Evolutionary conservation across 1,139 yeast species (phyloP).

Genomic region (Yamadazyma friedrichii): DNA sequence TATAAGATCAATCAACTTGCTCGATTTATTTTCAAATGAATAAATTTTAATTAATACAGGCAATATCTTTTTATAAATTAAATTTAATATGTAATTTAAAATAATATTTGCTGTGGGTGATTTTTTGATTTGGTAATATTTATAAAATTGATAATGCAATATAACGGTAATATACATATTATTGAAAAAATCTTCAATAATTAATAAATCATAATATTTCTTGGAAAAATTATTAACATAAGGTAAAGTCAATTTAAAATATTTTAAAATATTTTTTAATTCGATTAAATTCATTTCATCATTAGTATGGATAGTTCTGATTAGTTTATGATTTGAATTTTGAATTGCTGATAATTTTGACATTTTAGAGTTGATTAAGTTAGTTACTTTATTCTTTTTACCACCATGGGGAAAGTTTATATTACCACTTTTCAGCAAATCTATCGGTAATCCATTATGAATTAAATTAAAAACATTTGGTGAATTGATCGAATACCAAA

Average conservation of each 20-base stretch:
- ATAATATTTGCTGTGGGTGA: background rate
- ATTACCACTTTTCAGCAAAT: conserved; percentile 3
- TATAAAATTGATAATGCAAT: conserved; percentile 6
- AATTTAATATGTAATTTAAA: background rate
- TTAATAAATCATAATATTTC: conserved; percentile 2
- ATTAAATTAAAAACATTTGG: conserved; percentile 6
- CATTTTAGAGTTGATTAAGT: background rate
- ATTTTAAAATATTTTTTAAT: background rate
- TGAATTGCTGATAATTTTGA: background rate
- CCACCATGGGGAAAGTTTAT: too few relatives aligned
- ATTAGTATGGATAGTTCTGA: background rate
- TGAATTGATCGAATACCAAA: conserved; percentile 7
- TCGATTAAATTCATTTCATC: conserved; percentile 1
- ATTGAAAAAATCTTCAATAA: conserved; percentile 5
- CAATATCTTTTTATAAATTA: conserved; percentile 4
- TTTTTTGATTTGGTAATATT: background rate
- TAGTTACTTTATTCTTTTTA: too few relatives aligned
- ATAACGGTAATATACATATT: conserved; percentile 3
- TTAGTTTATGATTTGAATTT: background rate
- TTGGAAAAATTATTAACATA: conserved; percentile 1
- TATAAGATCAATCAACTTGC: conserved; percentile 4
- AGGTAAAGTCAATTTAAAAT: background rate
- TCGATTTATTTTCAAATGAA: conserved; percentile 5
- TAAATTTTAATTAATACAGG: conserved; percentile 6
- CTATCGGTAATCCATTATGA: conserved; percentile 6